Percentiles rank a stretch among this genome's conserved stretches.
These are phyloP conservation scores for Penicillium herquei DNA, from an alignment of 495 filamentous ascomycete genomes.

Conservation along the genomic window DNA sequence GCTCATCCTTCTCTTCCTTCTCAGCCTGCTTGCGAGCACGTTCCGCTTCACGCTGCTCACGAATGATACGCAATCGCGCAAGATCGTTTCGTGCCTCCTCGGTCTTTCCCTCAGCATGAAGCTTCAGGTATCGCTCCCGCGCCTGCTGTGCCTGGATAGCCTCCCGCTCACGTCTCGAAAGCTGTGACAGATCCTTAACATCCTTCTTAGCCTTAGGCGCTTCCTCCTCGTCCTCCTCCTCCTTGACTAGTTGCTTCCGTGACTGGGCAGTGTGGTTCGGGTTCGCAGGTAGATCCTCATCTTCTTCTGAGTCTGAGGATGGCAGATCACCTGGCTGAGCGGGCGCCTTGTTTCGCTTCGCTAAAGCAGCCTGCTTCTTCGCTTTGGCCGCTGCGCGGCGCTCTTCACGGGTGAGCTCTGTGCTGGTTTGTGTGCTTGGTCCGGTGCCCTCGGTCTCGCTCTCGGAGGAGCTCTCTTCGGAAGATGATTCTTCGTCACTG, in stretches of 20 bases:
- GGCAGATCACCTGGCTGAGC: conserved; percentile 83
- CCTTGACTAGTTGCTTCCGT: conserved; percentile 54
- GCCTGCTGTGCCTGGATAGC: conserved; percentile 83
- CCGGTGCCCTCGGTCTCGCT: conserved; percentile 40
- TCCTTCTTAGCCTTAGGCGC: conserved; percentile 25
- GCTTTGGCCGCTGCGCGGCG: conserved; percentile 87
- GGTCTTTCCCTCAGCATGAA: conserved; percentile 95
- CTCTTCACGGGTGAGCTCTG: conserved; percentile 76
- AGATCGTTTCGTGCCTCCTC: conserved; percentile 94
- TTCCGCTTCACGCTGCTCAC: conserved; percentile 84
- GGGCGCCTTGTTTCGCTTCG: conserved; percentile 58
- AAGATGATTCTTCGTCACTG: conserved; percentile 42
- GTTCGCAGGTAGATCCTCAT: conserved; percentile 73
- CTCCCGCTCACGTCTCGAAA: conserved; percentile 83
- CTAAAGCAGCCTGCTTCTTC: conserved; percentile 83
- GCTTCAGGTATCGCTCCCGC: conserved; percentile 86
- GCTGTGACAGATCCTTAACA: conserved; percentile 47
- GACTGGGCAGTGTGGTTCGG: conserved; percentile 82
- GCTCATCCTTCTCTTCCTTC: conserved; percentile 69
- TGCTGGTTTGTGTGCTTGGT: conserved; percentile 18
- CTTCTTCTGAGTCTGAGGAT: conserved; percentile 62
- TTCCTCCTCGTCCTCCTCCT: conserved; percentile 35
- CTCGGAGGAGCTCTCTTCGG: conserved; percentile 38
- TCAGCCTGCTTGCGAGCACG: conserved; percentile 76
- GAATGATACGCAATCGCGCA: conserved; percentile 74